These are phyloP conservation scores for Hypomontagnella submonticulosa DNA, from an alignment of 495 filamentous ascomycete genomes.

Conservation along the genomic window DNA sequence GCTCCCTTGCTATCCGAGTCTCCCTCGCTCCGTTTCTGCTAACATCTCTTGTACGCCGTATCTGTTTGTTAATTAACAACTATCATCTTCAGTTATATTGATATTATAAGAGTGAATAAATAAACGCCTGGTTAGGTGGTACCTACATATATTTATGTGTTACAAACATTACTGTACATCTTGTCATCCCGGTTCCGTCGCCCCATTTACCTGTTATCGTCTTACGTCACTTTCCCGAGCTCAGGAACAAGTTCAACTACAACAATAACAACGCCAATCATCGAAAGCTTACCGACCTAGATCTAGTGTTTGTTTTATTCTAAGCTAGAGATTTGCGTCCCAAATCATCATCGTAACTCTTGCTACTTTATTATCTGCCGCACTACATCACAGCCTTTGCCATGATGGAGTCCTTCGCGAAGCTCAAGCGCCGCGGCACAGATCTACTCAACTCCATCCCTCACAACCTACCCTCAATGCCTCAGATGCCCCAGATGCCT, in stretches of 20 bases:
- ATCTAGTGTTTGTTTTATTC: neutral
- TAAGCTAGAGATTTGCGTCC: neutral
- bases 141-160: too few relatives aligned
- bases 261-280: neutral
- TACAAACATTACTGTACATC: too few relatives aligned
- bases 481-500: conserved; percentile 38
- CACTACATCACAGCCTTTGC: neutral
- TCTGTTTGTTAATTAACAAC: too few relatives aligned
- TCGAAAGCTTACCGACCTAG: neutral
- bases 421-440: conserved; percentile 58
- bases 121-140: too few relatives aligned
- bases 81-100: too few relatives aligned
- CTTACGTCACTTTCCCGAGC: conserved; percentile 28
- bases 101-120: too few relatives aligned
- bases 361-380: neutral
- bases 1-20: too few relatives aligned
- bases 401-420: conserved; percentile 57
- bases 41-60: too few relatives aligned
- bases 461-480: conserved; percentile 50
- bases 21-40: too few relatives aligned
- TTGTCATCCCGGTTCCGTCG: too few relatives aligned
- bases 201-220: conserved; percentile 5
- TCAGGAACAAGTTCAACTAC: conserved; percentile 12
- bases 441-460: conserved; percentile 56
- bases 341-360: too few relatives aligned